These are phyloP conservation scores for Tagetes patula DNA, from an alignment of 129 eudicot species.

Conservation along the genomic window DNA sequence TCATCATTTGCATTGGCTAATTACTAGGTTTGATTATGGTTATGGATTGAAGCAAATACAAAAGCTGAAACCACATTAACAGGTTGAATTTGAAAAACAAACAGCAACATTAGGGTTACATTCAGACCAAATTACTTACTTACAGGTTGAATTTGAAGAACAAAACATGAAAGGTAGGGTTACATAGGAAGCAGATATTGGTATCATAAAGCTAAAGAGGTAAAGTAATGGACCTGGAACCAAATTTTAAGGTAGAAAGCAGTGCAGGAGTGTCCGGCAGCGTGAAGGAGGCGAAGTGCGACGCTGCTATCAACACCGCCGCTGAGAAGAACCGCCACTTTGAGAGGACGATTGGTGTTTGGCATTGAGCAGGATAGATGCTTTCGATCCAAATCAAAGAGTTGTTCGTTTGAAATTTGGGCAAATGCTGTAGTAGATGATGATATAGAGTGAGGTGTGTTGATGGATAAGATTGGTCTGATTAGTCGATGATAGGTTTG, in stretches of 20 bases:
- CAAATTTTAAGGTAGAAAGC: slow-evolving; percentile 94
- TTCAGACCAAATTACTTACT: neutral
- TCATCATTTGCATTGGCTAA: no score
- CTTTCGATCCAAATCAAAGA: slow-evolving; percentile 35
- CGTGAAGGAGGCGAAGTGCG: slow-evolving; percentile 86
- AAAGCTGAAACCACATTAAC: neutral
- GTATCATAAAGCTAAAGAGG: neutral
- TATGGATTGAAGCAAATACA: neutral
- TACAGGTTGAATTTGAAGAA: neutral
- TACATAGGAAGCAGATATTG: neutral
- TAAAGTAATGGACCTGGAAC: slow-evolving; percentile 58
- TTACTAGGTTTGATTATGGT: no score
- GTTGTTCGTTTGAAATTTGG: slow-evolving; percentile 1
- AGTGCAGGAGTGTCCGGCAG: slow-evolving; percentile 93
- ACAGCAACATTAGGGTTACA: neutral
- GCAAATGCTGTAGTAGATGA: slow-evolving; percentile 17
- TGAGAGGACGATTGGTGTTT: slow-evolving; percentile 45
- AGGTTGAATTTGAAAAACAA: neutral
- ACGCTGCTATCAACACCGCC: slow-evolving; percentile 99
- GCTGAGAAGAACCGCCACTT: slow-evolving; percentile 81
- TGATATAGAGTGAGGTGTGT: slow-evolving; percentile 25
- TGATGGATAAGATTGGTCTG: slow-evolving; percentile 23
- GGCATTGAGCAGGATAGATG: slow-evolving; percentile 71
- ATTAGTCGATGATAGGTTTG: slow-evolving; percentile 7
- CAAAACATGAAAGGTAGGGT: neutral